These are phyloP conservation scores for Bipolaris zeicola DNA, from an alignment of 2,329 filamentous ascomycete species.

Conservation along the genomic window DNA sequence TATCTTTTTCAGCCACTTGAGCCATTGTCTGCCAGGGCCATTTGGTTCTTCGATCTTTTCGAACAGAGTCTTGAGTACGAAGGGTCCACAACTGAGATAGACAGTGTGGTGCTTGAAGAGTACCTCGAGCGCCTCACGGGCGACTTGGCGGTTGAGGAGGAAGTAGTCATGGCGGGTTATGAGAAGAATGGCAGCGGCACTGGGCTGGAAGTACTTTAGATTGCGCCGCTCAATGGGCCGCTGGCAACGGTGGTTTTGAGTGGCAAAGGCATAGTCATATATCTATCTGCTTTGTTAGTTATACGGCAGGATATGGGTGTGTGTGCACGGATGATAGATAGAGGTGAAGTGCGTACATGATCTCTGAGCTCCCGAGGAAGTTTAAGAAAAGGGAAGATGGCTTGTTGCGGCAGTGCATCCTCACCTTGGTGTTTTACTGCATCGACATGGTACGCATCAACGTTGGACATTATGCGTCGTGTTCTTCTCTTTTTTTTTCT, in stretches of 20 bases:
- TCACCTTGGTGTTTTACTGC: slow-evolving; percentile 5
- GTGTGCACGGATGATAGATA: not conserved
- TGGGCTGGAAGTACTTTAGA: slow-evolving; percentile 41
- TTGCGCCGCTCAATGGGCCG: slow-evolving; percentile 44
- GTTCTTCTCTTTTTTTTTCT: not conserved
- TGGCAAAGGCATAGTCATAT: slow-evolving; percentile 36
- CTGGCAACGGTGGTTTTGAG: slow-evolving; percentile 34
- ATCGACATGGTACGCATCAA: not conserved
- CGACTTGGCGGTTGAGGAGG: slow-evolving; percentile 43
- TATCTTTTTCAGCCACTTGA: slow-evolving; percentile 39
- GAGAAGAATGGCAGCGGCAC: slow-evolving; percentile 38
- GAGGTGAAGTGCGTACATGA: slow-evolving; percentile 27
- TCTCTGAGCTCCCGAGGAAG: slow-evolving; percentile 48
- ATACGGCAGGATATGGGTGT: not conserved
- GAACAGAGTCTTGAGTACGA: slow-evolving; percentile 40
- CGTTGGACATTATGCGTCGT: not conserved
- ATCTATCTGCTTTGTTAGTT: slow-evolving; percentile 25
- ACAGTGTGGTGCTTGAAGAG: slow-evolving; percentile 44
- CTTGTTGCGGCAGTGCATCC: slow-evolving; percentile 2
- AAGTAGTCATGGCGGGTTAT: slow-evolving; percentile 43
- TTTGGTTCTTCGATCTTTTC: slow-evolving; percentile 33
- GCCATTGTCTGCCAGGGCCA: slow-evolving; percentile 34
- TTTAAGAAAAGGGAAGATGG: slow-evolving; percentile 37
- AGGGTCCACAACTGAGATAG: slow-evolving; percentile 44
- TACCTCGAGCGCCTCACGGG: slow-evolving; percentile 42